Base-by-base conservation (phyloP, 2,329 filamentous ascomycete genomes). In the Emergomyces orientalis region DNA sequence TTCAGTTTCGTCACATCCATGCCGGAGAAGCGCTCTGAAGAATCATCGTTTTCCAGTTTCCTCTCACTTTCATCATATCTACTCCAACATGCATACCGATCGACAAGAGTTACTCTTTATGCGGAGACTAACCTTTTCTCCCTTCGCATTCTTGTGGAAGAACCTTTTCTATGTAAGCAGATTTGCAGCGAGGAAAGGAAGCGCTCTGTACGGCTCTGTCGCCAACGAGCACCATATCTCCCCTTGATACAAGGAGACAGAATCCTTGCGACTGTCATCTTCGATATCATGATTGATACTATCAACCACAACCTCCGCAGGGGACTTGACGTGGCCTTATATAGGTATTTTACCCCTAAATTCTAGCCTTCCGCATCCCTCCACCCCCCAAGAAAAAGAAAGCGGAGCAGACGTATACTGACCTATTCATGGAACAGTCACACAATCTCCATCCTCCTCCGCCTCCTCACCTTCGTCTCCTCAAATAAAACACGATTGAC, bases 251-350 rank as follows among this genome's bases (percentile, higher is more conserved):
- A 83, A 57, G 84, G 84, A 1, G 87, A 95, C 22, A 84, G 93
- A 47, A 81, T 91, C 19, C 80, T 94, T 14, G 87, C 88, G 7
- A 85, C 89, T 3, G 84, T 86, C 41, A 84, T 97, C 19, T 80
- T 99, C 59, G 94, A 99, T 72, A 85, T 90, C 27, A 87, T 95
- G 81, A 83, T 96, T 41, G 93, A 97, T 73, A 90, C 89, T 4
- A 88, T 97, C 69, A 96, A 92, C 69, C 94, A 99, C 76, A 99
- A 99, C 72, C 82, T 99, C 34, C 86, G 91, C 37, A 86, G 90
- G 57, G 85, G 89, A 45, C 82, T 99, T 3, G 93, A 97, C 72
- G 86, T 92, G 17, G 85, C 88, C 43, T 83, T 97, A 41, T 97
- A 97, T 72, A 88, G 86, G 79, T 82, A 70, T 67, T 71, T 67